Base-by-base conservation (phyloP, 441 rosid species). In the Biscutella laevigata region DNA sequence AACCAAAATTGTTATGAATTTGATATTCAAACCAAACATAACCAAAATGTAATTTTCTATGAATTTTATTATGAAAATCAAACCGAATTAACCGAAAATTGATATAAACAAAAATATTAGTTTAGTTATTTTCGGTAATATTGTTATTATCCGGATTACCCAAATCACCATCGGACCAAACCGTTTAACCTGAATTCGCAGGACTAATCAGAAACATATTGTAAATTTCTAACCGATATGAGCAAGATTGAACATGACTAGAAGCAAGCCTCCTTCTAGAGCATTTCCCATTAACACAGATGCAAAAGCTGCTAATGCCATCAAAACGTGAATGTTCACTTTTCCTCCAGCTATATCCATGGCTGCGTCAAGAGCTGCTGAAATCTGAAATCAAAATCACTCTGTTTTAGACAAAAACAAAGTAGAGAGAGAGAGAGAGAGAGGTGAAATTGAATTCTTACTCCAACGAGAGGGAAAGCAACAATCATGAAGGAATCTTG, bases 171-270 rank as follows among this genome's bases (percentile, higher is more conserved):
- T n/a, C n/a, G n/a, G n/a, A n/a, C n/a, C n/a, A n/a, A n/a, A n/a
- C n/a, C n/a, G n/a, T n/a, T n/a, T n/a, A n/a, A n/a, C n/a, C n/a
- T n/a, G n/a, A n/a, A n/a, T n/a, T n/a, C n/a, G n/a, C n/a, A n/a
- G n/a, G n/a, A n/a, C n/a, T n/a, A n/a, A n/a, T n/a, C n/a, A n/a
- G n/a, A n/a, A n/a, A n/a, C n/a, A n/a, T n/a, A n/a, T n/a, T n/a
- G n/a, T n/a, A n/a, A n/a, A n/a, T n/a, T n/a, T n/a, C n/a, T n/a
- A n/a, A n/a, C n/a, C n/a, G n/a, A 92, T 86, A 61, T 88, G 98
- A 74, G 98, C 94, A 70, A 92, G 75, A 79, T 88, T 92, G 71
- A 92, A 88, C 99, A 92, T 92, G 5, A 88, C 92, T 14, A 92
- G 83, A 71, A 92, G 96, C 51, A 92, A 66, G 16, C 98, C 91